phyloP scores from a whole-genome alignment of 805 yeast genomes.

The Kazachstania psychrophila region DNA sequence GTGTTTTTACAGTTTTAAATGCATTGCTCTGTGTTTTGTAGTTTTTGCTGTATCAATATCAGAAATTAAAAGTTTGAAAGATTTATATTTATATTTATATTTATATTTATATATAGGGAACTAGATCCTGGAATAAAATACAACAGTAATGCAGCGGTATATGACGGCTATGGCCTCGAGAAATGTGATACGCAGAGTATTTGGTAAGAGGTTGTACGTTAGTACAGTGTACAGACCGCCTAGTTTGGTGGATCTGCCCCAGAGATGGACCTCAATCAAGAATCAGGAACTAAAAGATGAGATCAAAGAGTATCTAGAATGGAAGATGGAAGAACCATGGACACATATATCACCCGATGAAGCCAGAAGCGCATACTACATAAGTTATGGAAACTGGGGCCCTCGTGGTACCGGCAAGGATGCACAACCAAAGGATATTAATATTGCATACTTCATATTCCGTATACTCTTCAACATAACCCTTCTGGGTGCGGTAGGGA shows the following conservation, averaged over 20 bases:
- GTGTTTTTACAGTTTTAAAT: too few relatives aligned
- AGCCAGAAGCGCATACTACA: conserved; percentile 27
- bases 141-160: too few relatives aligned
- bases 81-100: too few relatives aligned
- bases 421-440: neutral
- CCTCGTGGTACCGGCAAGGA: conserved; percentile 17
- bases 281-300: conserved; percentile 30
- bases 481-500: conserved; percentile 14
- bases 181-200: too few relatives aligned
- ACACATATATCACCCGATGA: conserved; percentile 22
- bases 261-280: conserved; percentile 27
- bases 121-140: too few relatives aligned
- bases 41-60: too few relatives aligned
- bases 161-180: too few relatives aligned
- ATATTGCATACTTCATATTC: conserved; percentile 9
- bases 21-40: too few relatives aligned
- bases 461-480: conserved; percentile 19
- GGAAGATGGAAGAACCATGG: conserved; percentile 31
- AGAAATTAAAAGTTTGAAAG: too few relatives aligned
- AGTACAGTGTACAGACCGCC: conserved; percentile 22
- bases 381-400: conserved; percentile 34
- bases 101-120: too few relatives aligned
- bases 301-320: conserved; percentile 29
- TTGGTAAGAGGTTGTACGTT: neutral
- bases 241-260: conserved; percentile 20